Conservation (phyloP, 148 eudicot genomes). For the Persicaria maculosa region DNA sequence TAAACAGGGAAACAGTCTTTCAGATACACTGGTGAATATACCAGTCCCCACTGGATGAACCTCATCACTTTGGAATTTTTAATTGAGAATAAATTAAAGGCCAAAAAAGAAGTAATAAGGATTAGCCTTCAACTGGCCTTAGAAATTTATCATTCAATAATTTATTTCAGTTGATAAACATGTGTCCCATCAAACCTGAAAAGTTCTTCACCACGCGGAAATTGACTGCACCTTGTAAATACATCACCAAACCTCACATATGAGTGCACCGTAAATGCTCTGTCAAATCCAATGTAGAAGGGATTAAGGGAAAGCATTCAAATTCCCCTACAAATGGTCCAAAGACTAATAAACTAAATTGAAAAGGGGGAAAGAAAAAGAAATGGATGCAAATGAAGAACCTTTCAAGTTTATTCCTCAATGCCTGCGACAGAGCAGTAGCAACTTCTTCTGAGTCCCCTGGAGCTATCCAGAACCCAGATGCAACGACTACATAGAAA, state of each 20-base stretch:
- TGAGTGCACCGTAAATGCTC: constrained; percentile 69
- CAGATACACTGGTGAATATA: background rate
- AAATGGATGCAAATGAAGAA: constrained; percentile 14
- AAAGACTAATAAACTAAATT: background rate
- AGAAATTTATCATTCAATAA: background rate
- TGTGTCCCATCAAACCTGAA: constrained; percentile 47
- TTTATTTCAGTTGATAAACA: background rate
- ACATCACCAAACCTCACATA: constrained; percentile 89
- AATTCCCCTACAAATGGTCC: background rate
- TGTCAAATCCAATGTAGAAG: constrained; percentile 23
- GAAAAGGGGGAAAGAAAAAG: constrained; percentile 5
- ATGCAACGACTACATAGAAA: constrained; percentile 53
- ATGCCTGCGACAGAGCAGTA: constrained; percentile 81
- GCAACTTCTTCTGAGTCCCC: constrained; percentile 95
- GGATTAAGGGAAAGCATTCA: constrained; percentile 6
- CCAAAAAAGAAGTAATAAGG: background rate
- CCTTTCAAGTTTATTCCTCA: constrained; percentile 86
- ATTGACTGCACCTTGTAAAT: constrained; percentile 59
- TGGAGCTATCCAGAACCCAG: constrained; percentile 92
- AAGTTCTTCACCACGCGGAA: constrained; percentile 61
- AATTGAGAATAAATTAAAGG: background rate
- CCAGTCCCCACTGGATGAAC: background rate
- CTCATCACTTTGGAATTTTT: background rate
- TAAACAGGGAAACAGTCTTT: background rate
- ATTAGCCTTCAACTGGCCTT: background rate